Evolutionary conservation across 495 filamentous ascomycete genomes (phyloP).

Genomic region (Aspergillus heteromorphus): DNA sequence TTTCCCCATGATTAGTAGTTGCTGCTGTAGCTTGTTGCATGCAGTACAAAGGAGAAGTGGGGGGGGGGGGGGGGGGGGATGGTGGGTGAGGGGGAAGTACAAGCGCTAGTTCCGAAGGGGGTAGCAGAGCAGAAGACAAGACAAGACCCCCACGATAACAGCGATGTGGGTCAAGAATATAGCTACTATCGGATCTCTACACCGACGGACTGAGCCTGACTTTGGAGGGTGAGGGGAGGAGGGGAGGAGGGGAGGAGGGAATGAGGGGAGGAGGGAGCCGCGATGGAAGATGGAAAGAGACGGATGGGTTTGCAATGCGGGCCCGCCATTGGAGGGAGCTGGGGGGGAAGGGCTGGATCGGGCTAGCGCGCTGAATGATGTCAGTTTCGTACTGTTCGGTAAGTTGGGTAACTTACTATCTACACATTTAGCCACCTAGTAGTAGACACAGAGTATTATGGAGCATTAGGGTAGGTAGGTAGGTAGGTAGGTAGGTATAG

Average conservation of each 20-base stretch:
- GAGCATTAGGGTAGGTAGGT: no score
- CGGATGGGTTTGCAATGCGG: conserved; percentile 3
- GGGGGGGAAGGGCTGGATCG: conserved; percentile 5
- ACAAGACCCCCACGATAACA: neutral
- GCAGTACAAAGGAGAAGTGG: no score
- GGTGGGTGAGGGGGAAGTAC: conserved; percentile 12
- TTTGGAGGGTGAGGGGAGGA: neutral
- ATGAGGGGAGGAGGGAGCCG: no score
- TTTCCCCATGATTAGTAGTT: conserved; percentile 49
- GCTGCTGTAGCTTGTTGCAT: conserved; percentile 11
- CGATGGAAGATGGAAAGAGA: neutral
- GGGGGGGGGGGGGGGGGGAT: conserved; percentile 10
- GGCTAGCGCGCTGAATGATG: conserved; percentile 12
- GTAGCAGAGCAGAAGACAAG: neutral
- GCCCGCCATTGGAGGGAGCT: conserved; percentile 1
- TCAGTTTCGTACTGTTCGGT: neutral
- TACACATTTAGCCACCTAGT: no score
- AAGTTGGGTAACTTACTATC: neutral
- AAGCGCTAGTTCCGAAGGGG: neutral
- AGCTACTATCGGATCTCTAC: neutral
- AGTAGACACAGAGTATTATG: no score
- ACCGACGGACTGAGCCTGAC: no score
- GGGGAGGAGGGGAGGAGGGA: neutral
- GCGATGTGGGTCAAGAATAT: neutral
- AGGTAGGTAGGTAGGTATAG: no score